Percentiles rank a stretch among this genome's conserved stretches.
phyloP scores from a whole-genome alignment of 345 rosid species.

The Carallia brachiata region DNA sequence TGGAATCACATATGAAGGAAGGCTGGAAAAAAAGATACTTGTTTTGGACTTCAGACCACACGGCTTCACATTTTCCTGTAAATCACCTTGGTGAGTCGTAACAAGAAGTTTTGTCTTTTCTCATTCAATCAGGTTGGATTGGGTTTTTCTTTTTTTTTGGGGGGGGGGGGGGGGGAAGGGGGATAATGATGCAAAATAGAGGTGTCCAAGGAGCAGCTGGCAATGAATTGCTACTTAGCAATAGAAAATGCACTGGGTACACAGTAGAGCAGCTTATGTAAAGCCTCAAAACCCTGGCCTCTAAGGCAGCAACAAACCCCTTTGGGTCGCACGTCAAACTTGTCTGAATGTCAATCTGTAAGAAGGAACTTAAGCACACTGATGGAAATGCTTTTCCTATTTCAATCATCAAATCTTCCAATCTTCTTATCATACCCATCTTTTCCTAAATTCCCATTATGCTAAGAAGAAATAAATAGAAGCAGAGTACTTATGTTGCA shows the following conservation, averaged over 20 bases:
- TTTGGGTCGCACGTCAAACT: not conserved
- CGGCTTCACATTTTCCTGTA: no score
- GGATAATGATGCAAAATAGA: no score
- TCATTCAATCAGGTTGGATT: no score
- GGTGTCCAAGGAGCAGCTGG: no score
- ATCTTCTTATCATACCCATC: not conserved
- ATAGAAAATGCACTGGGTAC: no score
- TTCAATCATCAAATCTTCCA: not conserved
- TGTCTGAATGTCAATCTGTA: not conserved
- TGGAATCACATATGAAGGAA: slow-evolving; percentile 11
- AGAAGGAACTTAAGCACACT: slow-evolving; percentile 3
- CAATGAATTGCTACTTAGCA: no score
- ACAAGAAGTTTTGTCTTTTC: no score
- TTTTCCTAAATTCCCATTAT: not conserved
- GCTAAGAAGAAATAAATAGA: not conserved
- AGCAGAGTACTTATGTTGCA: not conserved
- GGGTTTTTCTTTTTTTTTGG: no score
- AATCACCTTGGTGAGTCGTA: no score
- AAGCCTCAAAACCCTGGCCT: not conserved
- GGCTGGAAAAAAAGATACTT: not conserved
- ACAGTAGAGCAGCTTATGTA: no score
- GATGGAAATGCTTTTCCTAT: not conserved
- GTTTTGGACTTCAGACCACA: no score
- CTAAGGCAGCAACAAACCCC: not conserved
- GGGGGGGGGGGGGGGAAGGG: no score